These are phyloP conservation scores for Elsinoe perseae DNA, from an alignment of 2,329 filamentous ascomycete genomes.

Conservation along the genomic window DNA sequence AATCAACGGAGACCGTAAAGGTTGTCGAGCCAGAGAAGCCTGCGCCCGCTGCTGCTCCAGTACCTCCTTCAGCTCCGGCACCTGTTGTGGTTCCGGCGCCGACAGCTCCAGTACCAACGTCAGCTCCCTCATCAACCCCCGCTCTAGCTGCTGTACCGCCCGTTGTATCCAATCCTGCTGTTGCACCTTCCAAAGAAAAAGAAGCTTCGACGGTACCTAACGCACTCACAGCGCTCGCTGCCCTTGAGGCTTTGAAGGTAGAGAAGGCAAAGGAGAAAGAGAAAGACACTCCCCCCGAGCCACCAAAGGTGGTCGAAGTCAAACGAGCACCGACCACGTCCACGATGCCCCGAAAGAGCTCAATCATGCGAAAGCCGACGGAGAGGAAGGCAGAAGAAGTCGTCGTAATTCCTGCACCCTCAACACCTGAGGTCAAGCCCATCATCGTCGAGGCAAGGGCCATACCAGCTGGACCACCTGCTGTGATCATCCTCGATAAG, in stretches of 20 bases:
- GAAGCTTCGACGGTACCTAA: not conserved
- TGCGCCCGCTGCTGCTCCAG: not conserved
- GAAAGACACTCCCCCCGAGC: not conserved
- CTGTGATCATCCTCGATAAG: conserved; percentile 12
- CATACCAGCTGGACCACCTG: conserved; percentile 3
- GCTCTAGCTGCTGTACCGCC: not conserved
- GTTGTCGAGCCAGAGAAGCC: conserved; percentile 1
- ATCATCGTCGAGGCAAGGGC: conserved; percentile 10
- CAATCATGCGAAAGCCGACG: not conserved
- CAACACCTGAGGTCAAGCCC: conserved; percentile 1
- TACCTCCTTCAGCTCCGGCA: not conserved
- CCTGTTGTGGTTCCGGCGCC: not conserved
- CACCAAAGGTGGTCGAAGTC: conserved; percentile 7
- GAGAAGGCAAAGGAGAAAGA: conserved; percentile 8
- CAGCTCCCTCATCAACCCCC: not conserved
- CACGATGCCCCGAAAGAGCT: not conserved
- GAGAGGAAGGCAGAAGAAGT: not conserved
- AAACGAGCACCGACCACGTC: conserved; percentile 4
- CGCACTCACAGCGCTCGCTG: not conserved
- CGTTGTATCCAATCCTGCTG: not conserved
- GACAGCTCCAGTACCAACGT: not conserved
- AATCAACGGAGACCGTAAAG: not conserved
- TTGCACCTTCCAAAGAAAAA: not conserved
- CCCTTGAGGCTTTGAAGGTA: conserved; percentile 3
- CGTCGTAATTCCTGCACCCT: not conserved